Percentiles rank a stretch among this genome's conserved stretches.
These are phyloP conservation scores for Pseudonectria buxi DNA, from an alignment of 2,329 filamentous ascomycete species.

Conservation along the genomic window DNA sequence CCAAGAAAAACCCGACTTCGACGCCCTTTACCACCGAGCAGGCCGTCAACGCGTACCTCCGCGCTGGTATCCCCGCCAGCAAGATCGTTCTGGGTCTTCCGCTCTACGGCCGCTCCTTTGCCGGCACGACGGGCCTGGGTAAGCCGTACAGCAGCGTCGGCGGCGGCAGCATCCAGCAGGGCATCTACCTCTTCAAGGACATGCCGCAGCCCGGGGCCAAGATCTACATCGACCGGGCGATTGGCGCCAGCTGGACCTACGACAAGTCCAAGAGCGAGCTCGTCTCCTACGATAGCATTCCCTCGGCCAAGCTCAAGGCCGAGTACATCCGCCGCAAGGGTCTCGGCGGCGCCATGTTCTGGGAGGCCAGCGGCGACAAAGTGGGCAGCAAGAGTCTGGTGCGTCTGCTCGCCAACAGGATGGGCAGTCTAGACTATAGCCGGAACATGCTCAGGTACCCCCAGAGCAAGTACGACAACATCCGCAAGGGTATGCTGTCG, in stretches of 20 bases:
- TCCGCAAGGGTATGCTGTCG: constrained; percentile 33
- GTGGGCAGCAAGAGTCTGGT: constrained; percentile 51
- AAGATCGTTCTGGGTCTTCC: constrained; percentile 75
- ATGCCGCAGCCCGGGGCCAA: constrained; percentile 55
- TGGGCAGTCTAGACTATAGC: constrained; percentile 43
- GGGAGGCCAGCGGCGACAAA: constrained; percentile 69
- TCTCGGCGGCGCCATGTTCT: constrained; percentile 76
- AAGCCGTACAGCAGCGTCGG: constrained; percentile 57
- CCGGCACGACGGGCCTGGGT: constrained; percentile 60
- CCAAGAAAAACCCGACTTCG: constrained; percentile 39
- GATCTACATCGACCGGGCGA: constrained; percentile 49
- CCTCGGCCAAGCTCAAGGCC: constrained; percentile 54
- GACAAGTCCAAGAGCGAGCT: constrained; percentile 52
- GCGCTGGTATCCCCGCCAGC: constrained; percentile 46
- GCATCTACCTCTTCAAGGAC: constrained; percentile 67
- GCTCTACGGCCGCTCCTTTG: constrained; percentile 72
- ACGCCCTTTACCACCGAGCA: constrained; percentile 65
- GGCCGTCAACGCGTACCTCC: constrained; percentile 49
- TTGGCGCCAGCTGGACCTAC: constrained; percentile 66
- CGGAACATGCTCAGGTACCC: constrained; percentile 51
- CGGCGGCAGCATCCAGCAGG: constrained; percentile 48
- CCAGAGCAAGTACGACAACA: constrained; percentile 51
- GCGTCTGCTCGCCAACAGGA: constrained; percentile 36
- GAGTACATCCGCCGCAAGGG: constrained; percentile 52
- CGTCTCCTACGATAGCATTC: constrained; percentile 62